Evolutionary conservation across 768 basidiomycete species (phyloP).

Genomic region (Cystofilobasidium bisporidii): DNA sequence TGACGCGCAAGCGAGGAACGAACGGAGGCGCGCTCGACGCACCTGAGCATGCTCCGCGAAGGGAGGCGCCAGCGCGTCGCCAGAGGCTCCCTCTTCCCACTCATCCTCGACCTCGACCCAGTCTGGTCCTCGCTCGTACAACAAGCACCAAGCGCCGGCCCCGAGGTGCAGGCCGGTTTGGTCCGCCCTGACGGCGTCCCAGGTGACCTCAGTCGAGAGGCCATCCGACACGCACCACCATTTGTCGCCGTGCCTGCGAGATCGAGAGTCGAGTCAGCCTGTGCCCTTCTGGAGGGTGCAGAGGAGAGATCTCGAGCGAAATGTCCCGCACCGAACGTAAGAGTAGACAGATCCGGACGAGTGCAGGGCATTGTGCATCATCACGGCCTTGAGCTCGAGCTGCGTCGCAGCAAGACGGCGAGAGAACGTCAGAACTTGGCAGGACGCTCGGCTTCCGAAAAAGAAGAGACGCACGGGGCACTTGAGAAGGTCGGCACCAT

Average conservation of each 20-base stretch:
- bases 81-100: not conserved
- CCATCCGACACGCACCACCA: not conserved
- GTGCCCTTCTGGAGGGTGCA: no score
- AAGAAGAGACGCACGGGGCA: constrained; percentile 15
- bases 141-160: not conserved
- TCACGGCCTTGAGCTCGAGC: constrained; percentile 16
- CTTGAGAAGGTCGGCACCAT: constrained; percentile 6
- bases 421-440: no score
- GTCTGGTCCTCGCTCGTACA: not conserved
- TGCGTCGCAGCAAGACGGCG: not conserved
- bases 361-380: constrained; percentile 7
- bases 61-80: not conserved
- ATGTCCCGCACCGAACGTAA: constrained; percentile 1
- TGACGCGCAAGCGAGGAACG: no score
- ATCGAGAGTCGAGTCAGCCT: no score
- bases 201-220: not conserved
- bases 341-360: not conserved
- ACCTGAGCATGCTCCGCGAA: not conserved
- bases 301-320: not conserved
- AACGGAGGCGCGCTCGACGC: no score
- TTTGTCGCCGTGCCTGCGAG: not conserved
- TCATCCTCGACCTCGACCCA: not conserved
- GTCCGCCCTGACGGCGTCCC: not conserved
- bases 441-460: no score
- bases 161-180: not conserved